These are phyloP conservation scores for Phytophthora lateralis DNA, from an alignment of 352 stramenopile genomes.

Conservation along the genomic window DNA sequence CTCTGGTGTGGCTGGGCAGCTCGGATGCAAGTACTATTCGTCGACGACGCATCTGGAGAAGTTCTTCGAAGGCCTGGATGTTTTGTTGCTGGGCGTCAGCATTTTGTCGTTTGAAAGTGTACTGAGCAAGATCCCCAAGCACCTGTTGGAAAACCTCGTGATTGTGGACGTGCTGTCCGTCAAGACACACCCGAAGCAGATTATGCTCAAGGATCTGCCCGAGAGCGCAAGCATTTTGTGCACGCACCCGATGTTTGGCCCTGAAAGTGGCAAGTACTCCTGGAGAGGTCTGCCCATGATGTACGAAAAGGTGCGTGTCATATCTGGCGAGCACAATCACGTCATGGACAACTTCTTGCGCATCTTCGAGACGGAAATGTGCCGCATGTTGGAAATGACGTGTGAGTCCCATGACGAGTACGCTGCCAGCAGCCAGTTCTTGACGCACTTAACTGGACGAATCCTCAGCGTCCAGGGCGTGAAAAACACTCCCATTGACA, in stretches of 20 bases:
- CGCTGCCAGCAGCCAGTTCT: conserved; percentile 97
- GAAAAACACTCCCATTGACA: conserved; percentile 94
- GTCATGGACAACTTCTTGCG: conserved; percentile 92
- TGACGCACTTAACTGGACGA: conserved; percentile 97
- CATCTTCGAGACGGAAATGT: conserved; percentile 97
- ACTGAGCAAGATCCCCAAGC: conserved; percentile 60
- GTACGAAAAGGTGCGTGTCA: conserved; percentile 94
- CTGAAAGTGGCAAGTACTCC: conserved; percentile 94
- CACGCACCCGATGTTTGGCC: conserved; percentile 98
- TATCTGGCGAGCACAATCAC: conserved; percentile 54
- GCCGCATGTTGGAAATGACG: conserved; percentile 96
- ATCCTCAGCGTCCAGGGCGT: conserved; percentile 93
- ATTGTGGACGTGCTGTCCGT: conserved; percentile 98
- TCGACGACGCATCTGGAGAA: conserved; percentile 72
- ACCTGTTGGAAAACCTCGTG: conserved; percentile 86
- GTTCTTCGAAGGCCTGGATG: conserved; percentile 93
- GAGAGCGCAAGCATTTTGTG: conserved; percentile 93
- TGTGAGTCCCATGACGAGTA: conserved; percentile 97
- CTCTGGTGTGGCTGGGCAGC: conserved; percentile 43
- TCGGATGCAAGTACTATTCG: conserved; percentile 72
- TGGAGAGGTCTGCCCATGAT: conserved; percentile 97
- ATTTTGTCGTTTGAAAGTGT: conserved; percentile 83
- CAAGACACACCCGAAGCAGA: conserved; percentile 96
- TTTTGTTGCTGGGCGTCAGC: conserved; percentile 92
- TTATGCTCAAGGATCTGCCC: conserved; percentile 92